A percentile compares a stretch with the other conserved stretches of the same genome.
These are phyloP conservation scores for Ophiostoma fasciatum DNA, from an alignment of 2,329 filamentous ascomycete species.

Conservation along the genomic window DNA sequence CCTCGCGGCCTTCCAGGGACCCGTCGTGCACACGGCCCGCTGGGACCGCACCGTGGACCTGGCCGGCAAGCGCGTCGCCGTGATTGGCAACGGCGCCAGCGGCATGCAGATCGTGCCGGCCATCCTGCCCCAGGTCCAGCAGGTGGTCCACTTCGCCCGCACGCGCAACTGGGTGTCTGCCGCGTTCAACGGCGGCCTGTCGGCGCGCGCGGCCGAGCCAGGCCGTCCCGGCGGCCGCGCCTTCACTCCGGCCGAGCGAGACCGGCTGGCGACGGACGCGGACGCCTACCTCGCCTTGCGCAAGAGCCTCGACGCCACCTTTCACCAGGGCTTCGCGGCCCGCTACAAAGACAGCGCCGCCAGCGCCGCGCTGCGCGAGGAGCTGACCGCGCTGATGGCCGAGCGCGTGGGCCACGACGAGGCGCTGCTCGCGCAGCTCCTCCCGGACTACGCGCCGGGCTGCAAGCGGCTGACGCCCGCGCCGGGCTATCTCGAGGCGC, in stretches of 20 bases:
- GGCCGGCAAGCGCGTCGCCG: slow-evolving; percentile 5
- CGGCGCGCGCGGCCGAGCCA: too few species aligned
- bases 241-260: too few species aligned
- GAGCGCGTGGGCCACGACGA: slow-evolving; percentile 3
- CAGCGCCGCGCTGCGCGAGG: neutral
- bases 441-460: slow-evolving; percentile 13
- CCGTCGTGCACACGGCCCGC: neutral
- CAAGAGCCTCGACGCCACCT: slow-evolving; percentile 1
- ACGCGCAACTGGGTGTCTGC: slow-evolving; percentile 7
- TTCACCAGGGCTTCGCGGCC: slow-evolving; percentile 1
- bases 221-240: too few species aligned
- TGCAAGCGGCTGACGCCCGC: slow-evolving; percentile 16
- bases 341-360: neutral
- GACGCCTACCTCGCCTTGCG: too few species aligned
- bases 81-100: slow-evolving; percentile 10
- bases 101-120: slow-evolving; percentile 7
- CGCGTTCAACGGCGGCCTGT: too few species aligned
- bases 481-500: slow-evolving; percentile 15
- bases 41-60: neutral
- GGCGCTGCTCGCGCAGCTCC: slow-evolving; percentile 4
- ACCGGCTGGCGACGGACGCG: too few species aligned
- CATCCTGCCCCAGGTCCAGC: neutral
- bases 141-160: slow-evolving; percentile 9
- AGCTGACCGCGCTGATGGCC: slow-evolving; percentile 2
- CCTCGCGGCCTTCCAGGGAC: neutral